Evolutionary conservation across 1,139 yeast species (phyloP).

Genomic region (Lipomyces yarrowii): DNA sequence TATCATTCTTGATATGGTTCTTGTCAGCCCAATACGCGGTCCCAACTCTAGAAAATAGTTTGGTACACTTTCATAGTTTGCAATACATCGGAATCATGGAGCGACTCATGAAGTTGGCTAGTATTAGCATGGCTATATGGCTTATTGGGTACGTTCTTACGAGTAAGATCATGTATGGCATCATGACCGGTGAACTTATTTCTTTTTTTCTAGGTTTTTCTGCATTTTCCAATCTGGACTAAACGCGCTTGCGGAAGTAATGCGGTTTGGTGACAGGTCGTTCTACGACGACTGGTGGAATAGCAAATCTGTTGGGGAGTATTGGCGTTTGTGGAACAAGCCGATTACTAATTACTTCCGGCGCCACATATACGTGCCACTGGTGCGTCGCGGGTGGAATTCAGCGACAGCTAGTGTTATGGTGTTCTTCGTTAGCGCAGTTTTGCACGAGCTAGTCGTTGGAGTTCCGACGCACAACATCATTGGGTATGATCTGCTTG

Average conservation of each 20-base stretch:
- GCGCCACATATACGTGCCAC: constrained; percentile 59
- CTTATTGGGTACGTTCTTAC: constrained; percentile 34
- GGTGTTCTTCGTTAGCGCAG: constrained; percentile 49
- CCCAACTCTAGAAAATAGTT: constrained; percentile 47
- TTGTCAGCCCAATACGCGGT: constrained; percentile 48
- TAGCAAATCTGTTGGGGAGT: constrained; percentile 66
- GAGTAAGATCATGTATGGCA: neutral
- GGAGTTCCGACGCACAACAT: constrained; percentile 53
- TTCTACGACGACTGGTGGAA: constrained; percentile 81
- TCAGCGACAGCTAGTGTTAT: constrained; percentile 40
- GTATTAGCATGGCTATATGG: constrained; percentile 50
- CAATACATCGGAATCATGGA: constrained; percentile 42
- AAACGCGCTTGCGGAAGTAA: constrained; percentile 63
- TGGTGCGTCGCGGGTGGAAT: constrained; percentile 43
- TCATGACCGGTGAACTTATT: neutral
- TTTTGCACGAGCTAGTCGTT: constrained; percentile 50
- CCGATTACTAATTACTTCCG: constrained; percentile 66
- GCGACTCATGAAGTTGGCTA: constrained; percentile 45
- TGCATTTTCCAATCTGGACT: constrained; percentile 50
- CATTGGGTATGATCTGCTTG: constrained; percentile 39
- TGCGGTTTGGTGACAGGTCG: constrained; percentile 65
- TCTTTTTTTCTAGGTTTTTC: constrained; percentile 40
- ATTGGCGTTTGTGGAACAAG: constrained; percentile 66
- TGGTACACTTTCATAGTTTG: constrained; percentile 37
- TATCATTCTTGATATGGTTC: constrained; percentile 43